Evolutionary conservation across 352 stramenopile genomes (phyloP).

Genomic region (Pythium oligandrum): DNA sequence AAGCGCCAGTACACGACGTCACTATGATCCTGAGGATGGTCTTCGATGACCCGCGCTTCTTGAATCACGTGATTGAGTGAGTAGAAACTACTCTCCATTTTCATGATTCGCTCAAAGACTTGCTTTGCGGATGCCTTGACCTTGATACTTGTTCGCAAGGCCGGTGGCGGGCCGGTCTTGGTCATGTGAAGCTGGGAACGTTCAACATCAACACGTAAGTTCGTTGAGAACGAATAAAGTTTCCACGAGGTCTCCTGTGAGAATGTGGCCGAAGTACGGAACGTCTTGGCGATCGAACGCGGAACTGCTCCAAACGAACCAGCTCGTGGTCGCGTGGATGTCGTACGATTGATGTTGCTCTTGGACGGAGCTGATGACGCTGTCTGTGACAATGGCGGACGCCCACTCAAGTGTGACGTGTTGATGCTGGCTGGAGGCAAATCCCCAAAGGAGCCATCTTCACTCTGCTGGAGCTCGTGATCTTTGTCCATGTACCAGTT

Average conservation of each 20-base stretch:
- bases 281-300: constrained; percentile 74
- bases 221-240: constrained; percentile 69
- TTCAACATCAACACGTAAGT: constrained; percentile 68
- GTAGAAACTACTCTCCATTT: constrained; percentile 71
- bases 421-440: too few relatives aligned
- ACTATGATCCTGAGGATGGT: constrained; percentile 62
- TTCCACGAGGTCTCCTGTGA: constrained; percentile 74
- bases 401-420: too few relatives aligned
- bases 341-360: background rate
- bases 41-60: constrained; percentile 50
- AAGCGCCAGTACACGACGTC: constrained; percentile 81
- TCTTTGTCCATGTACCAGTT: constrained; percentile 87
- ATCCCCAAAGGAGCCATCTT: too few relatives aligned
- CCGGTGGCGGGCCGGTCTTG: constrained; percentile 37
- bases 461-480: constrained; percentile 18
- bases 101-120: constrained; percentile 77
- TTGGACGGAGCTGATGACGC: too few relatives aligned
- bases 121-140: constrained; percentile 56
- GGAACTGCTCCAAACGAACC: constrained; percentile 71
- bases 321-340: constrained; percentile 22
- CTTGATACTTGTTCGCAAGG: constrained; percentile 67
- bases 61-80: constrained; percentile 71
- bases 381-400: too few relatives aligned
- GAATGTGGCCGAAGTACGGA: constrained; percentile 72
- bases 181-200: constrained; percentile 35